Base-by-base conservation (phyloP, 257 asterid genomes). In the Pogostemon cablin region DNA sequence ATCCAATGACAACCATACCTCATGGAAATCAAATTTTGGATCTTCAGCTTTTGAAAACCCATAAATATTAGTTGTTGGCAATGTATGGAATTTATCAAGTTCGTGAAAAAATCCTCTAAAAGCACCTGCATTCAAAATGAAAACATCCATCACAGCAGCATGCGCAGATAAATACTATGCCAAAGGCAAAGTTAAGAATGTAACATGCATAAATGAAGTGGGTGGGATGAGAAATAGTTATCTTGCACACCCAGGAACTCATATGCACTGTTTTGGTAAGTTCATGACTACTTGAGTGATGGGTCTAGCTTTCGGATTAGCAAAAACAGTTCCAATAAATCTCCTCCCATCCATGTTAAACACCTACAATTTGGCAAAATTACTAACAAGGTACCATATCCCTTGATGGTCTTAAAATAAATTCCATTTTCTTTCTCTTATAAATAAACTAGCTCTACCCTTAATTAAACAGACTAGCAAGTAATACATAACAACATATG, bases 311-410 rank as follows among this genome's bases (percentile, higher is more conserved):
- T 78, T 84, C 69, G 71, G 80, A 64, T 66, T 79, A 15, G 81
- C 80, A 75, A 91, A 89, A 68, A 91, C 80, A 10, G 86, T 67
- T 75, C 82, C 83, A 57, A 93, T 81, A 78, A 93, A 93, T 85
- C 97, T 87, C 83, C 99, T 86, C 10, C 95, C 99, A 59, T 93
- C 97, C 99, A 93, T 93, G 88, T 93, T 93, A 70, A 68, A 86
- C 47, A 93, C 96, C 99, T 93, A 72, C 56, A 61, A 37, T 72
- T 62, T 60, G 72, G 17, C 38, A 69, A 67, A 52, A 76, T 11
- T 12, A 62, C 39, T 12, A 46, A 37, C 52, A 64, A 39, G 8
- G 49, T 57, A 41, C 59, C 54, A 12, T 53, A 52, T 66, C 17
- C 57, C 48, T 68, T 42, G 53, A 62, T 41, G 9, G 37, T 46